A percentile compares a stretch with the other conserved stretches of the same genome.
These are phyloP conservation scores for Backusella psychrophila DNA, from an alignment of 192 early-diverging fungal species.

Conservation along the genomic window DNA sequence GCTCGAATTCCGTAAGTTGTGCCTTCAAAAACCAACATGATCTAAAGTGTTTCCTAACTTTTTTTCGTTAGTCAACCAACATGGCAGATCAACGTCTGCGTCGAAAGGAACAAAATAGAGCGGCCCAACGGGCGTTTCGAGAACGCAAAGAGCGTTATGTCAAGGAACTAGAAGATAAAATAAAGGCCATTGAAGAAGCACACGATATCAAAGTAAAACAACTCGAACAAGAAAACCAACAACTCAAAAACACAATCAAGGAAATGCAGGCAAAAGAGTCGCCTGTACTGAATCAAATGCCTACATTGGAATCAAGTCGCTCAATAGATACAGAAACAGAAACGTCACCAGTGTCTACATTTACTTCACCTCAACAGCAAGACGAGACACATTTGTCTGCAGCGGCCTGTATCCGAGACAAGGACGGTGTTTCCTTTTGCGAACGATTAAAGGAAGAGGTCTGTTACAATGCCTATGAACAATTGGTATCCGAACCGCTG, in stretches of 20 bases:
- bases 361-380: not conserved
- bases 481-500: slow-evolving; percentile 25
- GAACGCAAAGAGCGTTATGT: slow-evolving; percentile 86
- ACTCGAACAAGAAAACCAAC: slow-evolving; percentile 26
- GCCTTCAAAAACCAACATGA: no score
- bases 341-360: not conserved
- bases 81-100: slow-evolving; percentile 11
- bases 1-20: not conserved
- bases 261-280: not conserved
- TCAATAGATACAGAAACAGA: not conserved
- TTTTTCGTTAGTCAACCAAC: not conserved
- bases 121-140: slow-evolving; percentile 68
- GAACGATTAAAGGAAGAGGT: slow-evolving; percentile 32
- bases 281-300: not conserved
- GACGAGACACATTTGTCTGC: not conserved
- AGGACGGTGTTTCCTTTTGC: slow-evolving; percentile 35
- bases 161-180: slow-evolving; percentile 73
- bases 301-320: not conserved
- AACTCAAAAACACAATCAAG: not conserved
- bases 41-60: no score
- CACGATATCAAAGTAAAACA: slow-evolving; percentile 41
- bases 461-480: slow-evolving; percentile 27
- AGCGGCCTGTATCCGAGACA: slow-evolving; percentile 19
- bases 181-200: slow-evolving; percentile 63
- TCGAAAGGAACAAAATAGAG: slow-evolving; percentile 38